phyloP scores from a whole-genome alignment of 345 rosid species.

The Isatis tinctoria region DNA sequence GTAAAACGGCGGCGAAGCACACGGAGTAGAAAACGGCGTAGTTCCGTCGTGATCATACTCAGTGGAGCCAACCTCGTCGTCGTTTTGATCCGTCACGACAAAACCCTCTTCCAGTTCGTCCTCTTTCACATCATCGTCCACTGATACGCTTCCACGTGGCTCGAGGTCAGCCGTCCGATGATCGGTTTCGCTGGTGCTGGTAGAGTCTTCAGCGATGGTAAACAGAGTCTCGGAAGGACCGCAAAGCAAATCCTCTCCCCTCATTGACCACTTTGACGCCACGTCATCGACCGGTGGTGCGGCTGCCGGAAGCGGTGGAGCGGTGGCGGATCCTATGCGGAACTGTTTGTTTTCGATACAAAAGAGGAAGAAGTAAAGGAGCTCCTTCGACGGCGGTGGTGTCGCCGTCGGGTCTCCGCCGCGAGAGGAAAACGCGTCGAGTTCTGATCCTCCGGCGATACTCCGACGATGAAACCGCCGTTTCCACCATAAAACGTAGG shows the following conservation, averaged over 20 bases:
- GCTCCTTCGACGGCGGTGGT: slow-evolving; percentile 63
- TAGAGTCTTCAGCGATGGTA: slow-evolving; percentile 75
- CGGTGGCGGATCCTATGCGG: slow-evolving; percentile 46
- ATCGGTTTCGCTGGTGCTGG: slow-evolving; percentile 44
- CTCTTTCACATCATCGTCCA: slow-evolving; percentile 3
- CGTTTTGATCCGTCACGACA: not conserved
- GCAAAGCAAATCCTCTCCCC: slow-evolving; percentile 20
- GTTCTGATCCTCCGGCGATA: slow-evolving; percentile 17
- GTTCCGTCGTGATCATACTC: slow-evolving; percentile 6
- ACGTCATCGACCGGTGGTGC: slow-evolving; percentile 29
- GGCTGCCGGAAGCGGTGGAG: slow-evolving; percentile 12
- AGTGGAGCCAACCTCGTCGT: slow-evolving; percentile 19
- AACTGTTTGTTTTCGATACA: slow-evolving; percentile 46
- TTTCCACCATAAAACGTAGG: slow-evolving; percentile 53
- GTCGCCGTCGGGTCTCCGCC: slow-evolving; percentile 14
- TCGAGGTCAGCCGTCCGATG: slow-evolving; percentile 14
- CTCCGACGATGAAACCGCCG: slow-evolving; percentile 37
- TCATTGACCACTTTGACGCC: slow-evolving; percentile 12
- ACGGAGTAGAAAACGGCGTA: slow-evolving; percentile 73
- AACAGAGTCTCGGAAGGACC: slow-evolving; percentile 62
- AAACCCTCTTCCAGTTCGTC: not conserved
- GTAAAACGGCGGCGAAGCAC: slow-evolving; percentile 63
- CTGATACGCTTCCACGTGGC: slow-evolving; percentile 13
- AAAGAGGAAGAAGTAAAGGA: slow-evolving; percentile 67
- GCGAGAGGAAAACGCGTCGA: slow-evolving; percentile 20